Conservation (phyloP, 2,329 filamentous ascomycete genomes). For the Fusarium equiseti region DNA sequence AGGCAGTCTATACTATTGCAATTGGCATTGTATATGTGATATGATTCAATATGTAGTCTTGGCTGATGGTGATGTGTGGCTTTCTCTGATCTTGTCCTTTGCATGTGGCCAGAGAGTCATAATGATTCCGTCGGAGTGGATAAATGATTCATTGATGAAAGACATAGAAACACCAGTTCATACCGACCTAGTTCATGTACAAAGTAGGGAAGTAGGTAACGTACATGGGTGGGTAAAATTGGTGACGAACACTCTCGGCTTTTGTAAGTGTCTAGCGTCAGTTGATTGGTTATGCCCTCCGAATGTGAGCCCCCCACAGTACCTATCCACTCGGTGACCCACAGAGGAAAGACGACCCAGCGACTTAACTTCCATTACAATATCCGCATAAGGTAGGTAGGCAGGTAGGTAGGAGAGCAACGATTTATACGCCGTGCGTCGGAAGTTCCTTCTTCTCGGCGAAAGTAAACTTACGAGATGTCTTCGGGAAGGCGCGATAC, state of each 20-base stretch:
- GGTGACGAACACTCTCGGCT: not conserved
- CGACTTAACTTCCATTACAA: not conserved
- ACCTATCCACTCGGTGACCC: not conserved
- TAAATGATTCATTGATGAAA: not conserved
- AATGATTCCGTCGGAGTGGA: not conserved
- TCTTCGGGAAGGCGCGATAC: conserved; percentile 13
- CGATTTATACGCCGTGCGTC: conserved; percentile 1
- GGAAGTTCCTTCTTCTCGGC: conserved; percentile 15
- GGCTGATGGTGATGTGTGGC: not conserved
- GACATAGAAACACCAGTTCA: not conserved
- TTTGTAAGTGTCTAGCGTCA: not conserved
- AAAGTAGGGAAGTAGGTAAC: not conserved
- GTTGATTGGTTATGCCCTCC: conserved; percentile 11
- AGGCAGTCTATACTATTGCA: not conserved
- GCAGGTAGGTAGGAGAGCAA: not conserved
- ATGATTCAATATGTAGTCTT: too few species aligned
- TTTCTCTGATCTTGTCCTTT: not conserved
- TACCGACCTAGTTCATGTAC: not conserved
- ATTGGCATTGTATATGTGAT: not conserved
- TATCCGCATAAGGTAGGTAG: not conserved
- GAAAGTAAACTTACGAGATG: conserved; percentile 16
- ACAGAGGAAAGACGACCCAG: not conserved
- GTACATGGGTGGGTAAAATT: not conserved
- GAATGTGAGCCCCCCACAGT: not conserved
- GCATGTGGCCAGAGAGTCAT: not conserved